A percentile compares a stretch with the other conserved stretches of the same genome.
Conservation (phyloP, 805 yeast species). For the Candida boidinii region DNA sequence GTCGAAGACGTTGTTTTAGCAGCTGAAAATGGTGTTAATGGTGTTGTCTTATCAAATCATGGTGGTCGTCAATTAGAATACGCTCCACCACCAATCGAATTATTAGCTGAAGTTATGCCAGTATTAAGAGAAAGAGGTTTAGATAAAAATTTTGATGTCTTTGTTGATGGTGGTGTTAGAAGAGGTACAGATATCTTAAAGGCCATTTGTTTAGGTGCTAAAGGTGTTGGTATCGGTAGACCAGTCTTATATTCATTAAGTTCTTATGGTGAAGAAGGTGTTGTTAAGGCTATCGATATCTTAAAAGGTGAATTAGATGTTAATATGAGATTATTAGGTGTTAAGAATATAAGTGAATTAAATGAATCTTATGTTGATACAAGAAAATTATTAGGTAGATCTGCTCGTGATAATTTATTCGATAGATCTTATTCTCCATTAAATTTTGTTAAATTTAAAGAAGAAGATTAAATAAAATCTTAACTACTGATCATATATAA, state of each 20-base stretch:
- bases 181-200: slow-evolving; percentile 28
- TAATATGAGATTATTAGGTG: slow-evolving; percentile 63
- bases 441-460: slow-evolving; percentile 18
- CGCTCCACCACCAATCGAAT: slow-evolving; percentile 51
- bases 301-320: slow-evolving; percentile 54
- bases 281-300: slow-evolving; percentile 39
- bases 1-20: slow-evolving; percentile 57
- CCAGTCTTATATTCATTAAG: slow-evolving; percentile 10
- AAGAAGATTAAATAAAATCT: slow-evolving; percentile 12
- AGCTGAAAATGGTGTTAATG: slow-evolving; percentile 47
- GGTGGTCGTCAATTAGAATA: slow-evolving; percentile 68
- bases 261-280: slow-evolving; percentile 29
- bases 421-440: slow-evolving; percentile 21
- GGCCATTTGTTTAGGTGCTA: slow-evolving; percentile 28
- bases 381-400: slow-evolving; percentile 16
- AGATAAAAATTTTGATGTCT: slow-evolving; percentile 25
- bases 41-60: slow-evolving; percentile 60
- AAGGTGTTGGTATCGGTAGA: slow-evolving; percentile 28
- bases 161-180: slow-evolving; percentile 28
- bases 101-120: slow-evolving; percentile 46
- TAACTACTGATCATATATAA: too few species aligned
- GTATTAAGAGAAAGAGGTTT: slow-evolving; percentile 32
- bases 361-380: slow-evolving; percentile 4
- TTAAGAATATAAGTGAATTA: slow-evolving; percentile 1
- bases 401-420: slow-evolving; percentile 22